These are phyloP conservation scores for Thraustochytrium sp. DNA, from an alignment of 352 stramenopile species.

Conservation along the genomic window DNA sequence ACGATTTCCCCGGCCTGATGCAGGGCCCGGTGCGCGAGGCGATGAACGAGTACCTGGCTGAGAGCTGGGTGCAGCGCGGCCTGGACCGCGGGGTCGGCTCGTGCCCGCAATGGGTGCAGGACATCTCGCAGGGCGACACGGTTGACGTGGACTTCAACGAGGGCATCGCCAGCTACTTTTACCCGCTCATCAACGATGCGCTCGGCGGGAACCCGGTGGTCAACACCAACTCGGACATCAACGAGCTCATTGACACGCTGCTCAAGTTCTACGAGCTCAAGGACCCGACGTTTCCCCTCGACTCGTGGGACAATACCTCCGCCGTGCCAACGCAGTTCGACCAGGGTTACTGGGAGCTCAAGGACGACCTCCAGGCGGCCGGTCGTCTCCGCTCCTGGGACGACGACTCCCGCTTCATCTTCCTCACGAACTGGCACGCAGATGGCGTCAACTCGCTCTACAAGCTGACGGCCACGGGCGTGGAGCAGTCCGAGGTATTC, in stretches of 20 bases:
- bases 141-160: background rate
- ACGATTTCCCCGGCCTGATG: constrained; percentile 8
- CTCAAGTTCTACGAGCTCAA: constrained; percentile 5
- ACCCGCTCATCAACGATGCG: background rate
- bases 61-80: background rate
- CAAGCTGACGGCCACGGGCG: background rate
- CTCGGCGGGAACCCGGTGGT: constrained; percentile 1
- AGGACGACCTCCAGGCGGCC: background rate
- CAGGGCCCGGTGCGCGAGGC: background rate
- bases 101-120: background rate
- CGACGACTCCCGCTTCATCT: background rate
- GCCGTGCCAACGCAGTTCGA: background rate
- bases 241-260: background rate
- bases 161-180: background rate
- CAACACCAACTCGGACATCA: constrained; percentile 1
- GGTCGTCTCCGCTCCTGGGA: background rate
- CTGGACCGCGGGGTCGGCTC: background rate
- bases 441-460: constrained; percentile 6
- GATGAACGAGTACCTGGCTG: background rate
- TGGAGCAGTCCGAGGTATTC: background rate
- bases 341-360: background rate
- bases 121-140: background rate
- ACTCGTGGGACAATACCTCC: background rate
- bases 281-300: background rate
- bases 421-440: background rate